phyloP scores from a whole-genome alignment of 768 basidiomycete genomes.

The Sutorius australiensis region DNA sequence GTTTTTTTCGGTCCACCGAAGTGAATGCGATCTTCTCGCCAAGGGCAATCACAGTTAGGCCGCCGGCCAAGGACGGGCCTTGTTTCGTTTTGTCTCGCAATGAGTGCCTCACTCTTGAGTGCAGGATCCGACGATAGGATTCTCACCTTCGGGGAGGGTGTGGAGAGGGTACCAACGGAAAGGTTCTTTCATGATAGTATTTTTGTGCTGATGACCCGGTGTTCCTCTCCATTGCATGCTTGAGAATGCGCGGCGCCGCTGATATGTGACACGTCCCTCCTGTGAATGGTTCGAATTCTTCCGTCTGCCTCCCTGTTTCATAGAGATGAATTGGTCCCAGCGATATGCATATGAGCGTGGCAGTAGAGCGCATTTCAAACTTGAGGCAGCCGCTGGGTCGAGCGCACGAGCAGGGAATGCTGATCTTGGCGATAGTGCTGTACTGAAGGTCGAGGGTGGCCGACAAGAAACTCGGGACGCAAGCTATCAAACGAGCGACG shows the following conservation, averaged over 20 bases:
- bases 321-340: conserved; percentile 17
- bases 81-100: background rate
- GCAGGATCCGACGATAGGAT: background rate
- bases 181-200: conserved; percentile 3
- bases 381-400: background rate
- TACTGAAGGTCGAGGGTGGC: background rate
- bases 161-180: background rate
- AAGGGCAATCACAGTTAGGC: background rate
- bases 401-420: background rate
- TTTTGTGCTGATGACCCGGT: conserved; percentile 3
- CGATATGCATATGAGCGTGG: conserved; percentile 2
- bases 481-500: background rate
- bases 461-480: background rate
- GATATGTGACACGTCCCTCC: conserved; percentile 9
- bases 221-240: background rate
- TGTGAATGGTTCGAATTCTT: conserved; percentile 11
- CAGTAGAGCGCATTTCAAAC: conserved; percentile 7
- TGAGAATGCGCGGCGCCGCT: conserved; percentile 6
- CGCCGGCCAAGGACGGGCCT: background rate
- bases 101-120: background rate
- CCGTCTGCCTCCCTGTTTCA: conserved; percentile 19
- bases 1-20: conserved; percentile 4
- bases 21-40: background rate
- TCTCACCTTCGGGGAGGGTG: conserved; percentile 6
- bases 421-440: conserved; percentile 1